A percentile compares a stretch with the other conserved stretches of the same genome.
phyloP scores from a whole-genome alignment of 257 asterid species.

The Perilla frutescens region DNA sequence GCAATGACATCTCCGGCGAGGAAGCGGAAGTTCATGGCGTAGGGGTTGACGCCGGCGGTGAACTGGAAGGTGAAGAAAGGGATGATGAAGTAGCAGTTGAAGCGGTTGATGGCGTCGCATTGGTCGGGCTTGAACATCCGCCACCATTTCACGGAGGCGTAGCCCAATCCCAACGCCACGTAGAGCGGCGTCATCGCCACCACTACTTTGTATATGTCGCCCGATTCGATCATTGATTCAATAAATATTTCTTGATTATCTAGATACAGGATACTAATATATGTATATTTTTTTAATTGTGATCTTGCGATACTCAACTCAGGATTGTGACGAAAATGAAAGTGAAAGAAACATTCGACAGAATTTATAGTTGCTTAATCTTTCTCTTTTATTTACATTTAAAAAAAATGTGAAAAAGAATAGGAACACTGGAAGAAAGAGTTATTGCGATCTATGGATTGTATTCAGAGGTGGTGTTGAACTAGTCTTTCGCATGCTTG shows the following conservation, averaged over 20 bases:
- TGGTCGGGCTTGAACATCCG: slow-evolving; percentile 71
- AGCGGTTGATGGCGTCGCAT: slow-evolving; percentile 73
- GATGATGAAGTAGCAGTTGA: slow-evolving; percentile 67
- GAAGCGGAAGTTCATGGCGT: slow-evolving; percentile 65
- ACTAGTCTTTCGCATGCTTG: too few species aligned
- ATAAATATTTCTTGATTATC: neutral
- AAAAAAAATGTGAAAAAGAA: too few species aligned
- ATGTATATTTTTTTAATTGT: too few species aligned
- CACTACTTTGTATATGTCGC: slow-evolving; percentile 64
- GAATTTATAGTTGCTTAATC: too few species aligned
- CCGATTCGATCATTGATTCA: slow-evolving; percentile 52
- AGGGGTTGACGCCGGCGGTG: slow-evolving; percentile 62
- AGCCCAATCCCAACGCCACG: slow-evolving; percentile 66
- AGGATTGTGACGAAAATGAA: too few species aligned
- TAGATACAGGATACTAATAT: too few species aligned
- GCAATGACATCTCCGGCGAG: slow-evolving; percentile 64
- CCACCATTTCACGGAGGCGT: slow-evolving; percentile 71
- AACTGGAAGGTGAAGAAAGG: slow-evolving; percentile 79
- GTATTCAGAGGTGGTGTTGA: too few species aligned
- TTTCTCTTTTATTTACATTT: too few species aligned
- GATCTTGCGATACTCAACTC: too few species aligned
- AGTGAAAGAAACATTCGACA: too few species aligned
- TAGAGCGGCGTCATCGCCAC: slow-evolving; percentile 61
- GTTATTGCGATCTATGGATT: too few species aligned
- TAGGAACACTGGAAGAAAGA: too few species aligned